Evolutionary conservation across 192 early-diverging fungal species (phyloP), one percentile per base, ranked within the genome.

Genomic region (Paraglomus brasilianum): DNA sequence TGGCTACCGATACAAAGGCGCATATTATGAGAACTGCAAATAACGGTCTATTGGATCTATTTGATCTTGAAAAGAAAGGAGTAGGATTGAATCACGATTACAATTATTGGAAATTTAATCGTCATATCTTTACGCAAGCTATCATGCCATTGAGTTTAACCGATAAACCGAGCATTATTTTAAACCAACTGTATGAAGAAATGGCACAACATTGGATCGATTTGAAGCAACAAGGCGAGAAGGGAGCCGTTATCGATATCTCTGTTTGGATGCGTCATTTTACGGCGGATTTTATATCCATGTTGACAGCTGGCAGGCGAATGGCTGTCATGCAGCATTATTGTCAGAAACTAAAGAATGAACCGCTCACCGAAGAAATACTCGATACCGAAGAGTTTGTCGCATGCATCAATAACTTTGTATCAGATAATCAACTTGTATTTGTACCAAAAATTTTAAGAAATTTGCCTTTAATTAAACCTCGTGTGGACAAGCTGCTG

Each of bases 381-480:
- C 10, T 22, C 9, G 65, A 52, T 1, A 43, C 65, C 2, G 65
- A 67, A 67, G 39, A 67, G 7, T 51, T 67, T 67, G 15, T 42
- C 42, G 65, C 50, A 53, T 4, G 40, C 30, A 52, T 67, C 50
- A 67, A 51, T 42, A 21, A 0, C 42, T 67, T 67, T 30, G 49
- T 67, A 52, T 52, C 48, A 52, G 49, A 67, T 51, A 67, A 67
- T 53, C 63, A 65, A 52, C 5, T 43, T 17, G 6, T 41, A 42
- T 67, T 67, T 67, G 38, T 67, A 52, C 65, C 65, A 21, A 67
- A 67, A 67, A 41, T 67, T 67, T 52, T 67, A 52, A 51, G 38
- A 67, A 17, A 13, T 51, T 67, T 67, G 1, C 65, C 49, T 67
- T 9, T 67, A 1, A 42, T 67, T 41, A 42, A 19, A 67, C 4